These are phyloP conservation scores for Salix caprea DNA, from an alignment of 345 rosid genomes.

Conservation along the genomic window DNA sequence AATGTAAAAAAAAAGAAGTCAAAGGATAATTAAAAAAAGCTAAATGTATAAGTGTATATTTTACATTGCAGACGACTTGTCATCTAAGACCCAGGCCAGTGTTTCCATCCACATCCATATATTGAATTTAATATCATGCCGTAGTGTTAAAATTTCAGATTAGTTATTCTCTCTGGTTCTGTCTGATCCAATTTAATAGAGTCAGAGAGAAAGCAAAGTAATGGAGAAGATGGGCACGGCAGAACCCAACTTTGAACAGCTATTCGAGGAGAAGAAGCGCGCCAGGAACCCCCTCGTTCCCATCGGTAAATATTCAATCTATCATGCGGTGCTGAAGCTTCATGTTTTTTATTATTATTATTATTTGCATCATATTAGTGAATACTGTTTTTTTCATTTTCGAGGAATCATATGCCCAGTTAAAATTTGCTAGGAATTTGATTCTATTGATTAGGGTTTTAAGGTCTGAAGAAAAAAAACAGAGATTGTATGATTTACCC, in stretches of 20 bases:
- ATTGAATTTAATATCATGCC: too few species aligned
- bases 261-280: slow-evolving; percentile 55
- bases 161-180: not conserved
- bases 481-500: too few species aligned
- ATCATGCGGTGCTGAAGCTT: not conserved
- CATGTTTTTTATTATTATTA: not conserved
- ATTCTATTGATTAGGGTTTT: not conserved
- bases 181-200: not conserved
- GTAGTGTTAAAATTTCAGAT: not conserved
- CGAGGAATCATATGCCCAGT: not conserved
- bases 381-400: not conserved
- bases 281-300: slow-evolving; percentile 72
- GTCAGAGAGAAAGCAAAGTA: not conserved
- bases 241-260: slow-evolving; percentile 54
- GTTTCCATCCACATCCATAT: too few species aligned
- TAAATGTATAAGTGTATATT: too few species aligned
- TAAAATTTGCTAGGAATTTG: not conserved
- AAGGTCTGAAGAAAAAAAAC: not conserved
- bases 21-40: too few species aligned
- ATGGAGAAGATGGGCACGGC: slow-evolving; percentile 35
- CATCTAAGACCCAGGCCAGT: too few species aligned
- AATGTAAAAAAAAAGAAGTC: too few species aligned
- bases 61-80: too few species aligned
- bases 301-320: slow-evolving; percentile 36
- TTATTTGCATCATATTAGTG: not conserved